phyloP scores from a whole-genome alignment of 768 basidiomycete species.

The Phlebiopsis flavidoalba region DNA sequence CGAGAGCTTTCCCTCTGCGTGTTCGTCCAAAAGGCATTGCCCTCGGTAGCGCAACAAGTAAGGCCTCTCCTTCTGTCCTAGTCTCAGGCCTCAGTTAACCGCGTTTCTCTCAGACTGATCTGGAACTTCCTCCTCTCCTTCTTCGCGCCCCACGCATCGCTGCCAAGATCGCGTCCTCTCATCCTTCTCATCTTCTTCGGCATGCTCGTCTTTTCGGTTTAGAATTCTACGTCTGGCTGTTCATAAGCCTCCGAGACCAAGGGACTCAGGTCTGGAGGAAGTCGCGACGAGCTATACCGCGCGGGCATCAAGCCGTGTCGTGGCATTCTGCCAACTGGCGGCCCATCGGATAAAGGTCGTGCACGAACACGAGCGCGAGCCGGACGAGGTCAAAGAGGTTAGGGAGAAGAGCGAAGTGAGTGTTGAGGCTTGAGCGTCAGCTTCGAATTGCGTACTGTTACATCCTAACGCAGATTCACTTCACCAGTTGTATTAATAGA shows the following conservation, averaged over 20 bases:
- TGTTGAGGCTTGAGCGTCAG: not conserved
- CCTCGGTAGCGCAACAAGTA: conserved; percentile 58
- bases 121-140: conserved; percentile 76
- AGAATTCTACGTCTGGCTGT: conserved; percentile 68
- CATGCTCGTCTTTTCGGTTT: conserved; percentile 64
- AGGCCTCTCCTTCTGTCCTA: conserved; percentile 8
- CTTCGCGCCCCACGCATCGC: conserved; percentile 66
- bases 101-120: conserved; percentile 37
- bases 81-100: not conserved
- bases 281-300: conserved; percentile 74
- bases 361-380: conserved; percentile 13
- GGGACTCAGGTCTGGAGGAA: conserved; percentile 71
- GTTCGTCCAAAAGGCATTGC: conserved; percentile 77
- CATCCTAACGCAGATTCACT: not conserved
- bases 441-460: not conserved
- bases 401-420: not conserved
- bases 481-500: not conserved
- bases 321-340: conserved; percentile 60
- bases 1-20: conserved; percentile 77
- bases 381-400: not conserved
- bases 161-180: conserved; percentile 55
- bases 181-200: conserved; percentile 77
- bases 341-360: conserved; percentile 23
- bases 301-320: conserved; percentile 60
- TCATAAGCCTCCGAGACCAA: conserved; percentile 82